Base-by-base conservation (phyloP, 2,329 filamentous ascomycete genomes). In the Aspergillus carbonarius region DNA sequence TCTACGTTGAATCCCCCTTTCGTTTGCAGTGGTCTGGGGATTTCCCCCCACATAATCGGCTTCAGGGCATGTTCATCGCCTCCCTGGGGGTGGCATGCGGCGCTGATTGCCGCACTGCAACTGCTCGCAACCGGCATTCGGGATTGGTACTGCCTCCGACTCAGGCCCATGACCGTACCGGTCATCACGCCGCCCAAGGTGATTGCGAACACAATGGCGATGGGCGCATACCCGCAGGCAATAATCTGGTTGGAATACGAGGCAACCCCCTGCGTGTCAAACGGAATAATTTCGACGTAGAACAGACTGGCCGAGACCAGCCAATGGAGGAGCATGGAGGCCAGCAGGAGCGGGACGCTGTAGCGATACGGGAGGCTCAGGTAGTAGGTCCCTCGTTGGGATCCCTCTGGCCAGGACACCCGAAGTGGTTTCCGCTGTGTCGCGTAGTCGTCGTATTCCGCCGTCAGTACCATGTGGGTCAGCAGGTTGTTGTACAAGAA, bases 361-460 rank as follows among this genome's bases (percentile, higher is more conserved):
- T 70, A 70, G 15, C 50, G 56, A 27, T 66, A 74, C 0, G 79
- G 80, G 0, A 83, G 63, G 3, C 72, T 74, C 3, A 82, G 74
- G 57, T 74, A 80, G 59, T 80, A 81, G 2, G 73, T 78, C 0
- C 74, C 76, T 4, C 75, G 69, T 60, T 83, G 79, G 4, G 69
- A 63, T 5, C 75, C 77, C 9, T 32, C 42, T 2, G 78, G 79
- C 57, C 73, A 70, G 0, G 76, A 78, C 0, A 82, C 79, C 2
- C 79, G 74, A 1, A 83, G 66, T 0, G 76, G 58, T 50, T 80
- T 80, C 4, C 75, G 68, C 8, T 65, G 47, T 0, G 57, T 44
- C 1, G 73, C 74, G 65, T 79, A 80, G 0, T 68, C 66, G 49
- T 72, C 77, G 69, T 79, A 86, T 66, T 86, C 84, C 9, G 72